phyloP scores from a whole-genome alignment of 2,329 filamentous ascomycete species.

The Penicillium corylophilum region DNA sequence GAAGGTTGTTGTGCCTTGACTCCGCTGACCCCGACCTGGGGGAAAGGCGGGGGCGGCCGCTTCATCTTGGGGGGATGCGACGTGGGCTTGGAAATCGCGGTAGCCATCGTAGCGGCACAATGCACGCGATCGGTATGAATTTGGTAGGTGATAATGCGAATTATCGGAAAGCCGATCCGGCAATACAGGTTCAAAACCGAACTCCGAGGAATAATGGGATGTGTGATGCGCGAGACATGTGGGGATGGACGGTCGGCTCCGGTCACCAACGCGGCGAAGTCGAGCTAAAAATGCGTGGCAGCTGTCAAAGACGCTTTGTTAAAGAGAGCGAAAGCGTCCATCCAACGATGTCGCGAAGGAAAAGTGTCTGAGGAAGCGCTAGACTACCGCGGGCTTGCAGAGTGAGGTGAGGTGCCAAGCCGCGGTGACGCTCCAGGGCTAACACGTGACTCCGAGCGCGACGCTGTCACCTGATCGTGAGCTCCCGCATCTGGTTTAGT shows the following conservation, averaged over 20 bases:
- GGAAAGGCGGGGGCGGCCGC: constrained; percentile 63
- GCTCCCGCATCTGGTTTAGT: constrained; percentile 13
- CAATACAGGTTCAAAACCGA: constrained; percentile 29
- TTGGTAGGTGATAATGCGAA: constrained; percentile 22
- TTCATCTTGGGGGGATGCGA: constrained; percentile 61
- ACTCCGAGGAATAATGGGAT: constrained; percentile 39
- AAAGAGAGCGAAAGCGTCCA: constrained; percentile 23
- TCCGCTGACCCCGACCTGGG: constrained; percentile 63
- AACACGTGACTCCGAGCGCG: constrained; percentile 6
- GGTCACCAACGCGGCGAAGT: constrained; percentile 30
- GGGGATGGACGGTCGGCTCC: constrained; percentile 39
- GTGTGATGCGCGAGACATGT: constrained; percentile 47
- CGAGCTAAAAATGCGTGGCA: constrained; percentile 20
- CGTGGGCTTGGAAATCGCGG: constrained; percentile 44
- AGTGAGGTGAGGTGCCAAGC: constrained; percentile 43
- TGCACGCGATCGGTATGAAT: constrained; percentile 19
- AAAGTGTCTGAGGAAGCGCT: constrained; percentile 21
- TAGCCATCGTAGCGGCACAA: constrained; percentile 40
- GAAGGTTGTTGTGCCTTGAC: constrained; percentile 58
- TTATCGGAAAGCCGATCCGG: constrained; percentile 27
- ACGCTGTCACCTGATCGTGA: constrained; percentile 28
- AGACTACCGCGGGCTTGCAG: constrained; percentile 27
- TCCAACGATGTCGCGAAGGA: constrained; percentile 26
- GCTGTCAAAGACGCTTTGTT: constrained; percentile 21
- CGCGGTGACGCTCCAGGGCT: constrained; percentile 23